Conservation (phyloP, 2,329 filamentous ascomycete species). For the Aspergillus alliaceus region DNA sequence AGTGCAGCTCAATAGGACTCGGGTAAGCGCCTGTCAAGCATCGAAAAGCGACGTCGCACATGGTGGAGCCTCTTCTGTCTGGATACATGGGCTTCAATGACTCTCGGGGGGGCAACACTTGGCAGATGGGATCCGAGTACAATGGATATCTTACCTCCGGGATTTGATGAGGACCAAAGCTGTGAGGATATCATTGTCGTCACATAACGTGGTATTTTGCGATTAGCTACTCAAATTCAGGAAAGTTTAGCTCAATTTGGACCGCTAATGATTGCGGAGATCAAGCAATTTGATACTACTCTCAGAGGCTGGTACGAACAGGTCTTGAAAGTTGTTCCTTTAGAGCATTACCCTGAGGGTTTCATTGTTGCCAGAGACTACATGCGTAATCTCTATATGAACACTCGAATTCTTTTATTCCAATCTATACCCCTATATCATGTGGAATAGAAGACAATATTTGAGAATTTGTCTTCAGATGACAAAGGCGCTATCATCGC, state of each 20-base stretch:
- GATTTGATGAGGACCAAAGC: background rate
- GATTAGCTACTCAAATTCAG: slow-evolving; percentile 4
- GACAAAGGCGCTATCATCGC: background rate
- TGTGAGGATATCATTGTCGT: background rate
- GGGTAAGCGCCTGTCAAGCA: background rate
- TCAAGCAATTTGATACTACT: background rate
- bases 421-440: background rate
- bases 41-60: slow-evolving; percentile 3
- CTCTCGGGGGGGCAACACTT: slow-evolving; percentile 6
- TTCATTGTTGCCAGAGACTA: background rate
- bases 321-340: background rate
- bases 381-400: background rate
- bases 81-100: slow-evolving; percentile 12
- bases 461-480: background rate
- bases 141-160: slow-evolving; percentile 5
- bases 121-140: slow-evolving; percentile 6
- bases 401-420: background rate
- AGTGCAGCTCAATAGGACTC: background rate
- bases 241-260: slow-evolving; percentile 6
- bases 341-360: background rate
- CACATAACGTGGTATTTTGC: slow-evolving; percentile 5
- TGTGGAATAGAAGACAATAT: background rate
- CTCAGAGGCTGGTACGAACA: slow-evolving; percentile 2
- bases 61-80: slow-evolving; percentile 13
- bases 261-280: background rate